Conservation (phyloP, 208 protist genomes). For the Angomonas desouzai region DNA sequence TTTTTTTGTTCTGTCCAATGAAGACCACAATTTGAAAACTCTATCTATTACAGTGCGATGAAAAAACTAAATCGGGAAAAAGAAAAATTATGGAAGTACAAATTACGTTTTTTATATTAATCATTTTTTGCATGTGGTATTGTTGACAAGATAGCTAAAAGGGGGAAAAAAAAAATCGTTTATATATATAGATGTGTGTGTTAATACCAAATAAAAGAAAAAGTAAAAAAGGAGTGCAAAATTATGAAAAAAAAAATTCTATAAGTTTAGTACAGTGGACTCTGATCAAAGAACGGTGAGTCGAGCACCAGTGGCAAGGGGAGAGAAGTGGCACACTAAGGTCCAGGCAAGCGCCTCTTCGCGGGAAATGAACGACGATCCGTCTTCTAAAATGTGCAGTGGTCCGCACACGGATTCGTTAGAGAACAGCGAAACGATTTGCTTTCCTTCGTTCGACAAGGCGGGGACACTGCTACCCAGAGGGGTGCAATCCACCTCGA, state of each 20-base stretch:
- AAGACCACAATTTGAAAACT: no score
- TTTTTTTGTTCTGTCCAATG: no score
- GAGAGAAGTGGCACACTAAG: conserved; percentile 80
- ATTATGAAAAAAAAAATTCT: conserved; percentile 13
- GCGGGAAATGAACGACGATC: conserved; percentile 42
- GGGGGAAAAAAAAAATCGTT: conserved; percentile 5
- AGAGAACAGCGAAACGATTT: conserved; percentile 52
- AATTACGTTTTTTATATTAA: neutral
- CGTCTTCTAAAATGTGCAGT: conserved; percentile 63
- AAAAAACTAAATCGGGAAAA: neutral
- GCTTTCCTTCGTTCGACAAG: conserved; percentile 40
- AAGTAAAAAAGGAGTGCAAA: conserved; percentile 9
- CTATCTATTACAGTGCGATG: neutral
- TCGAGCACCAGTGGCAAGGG: conserved; percentile 49
- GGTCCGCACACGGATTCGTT: conserved; percentile 41
- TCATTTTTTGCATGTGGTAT: neutral
- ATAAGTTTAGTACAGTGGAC: conserved; percentile 2
- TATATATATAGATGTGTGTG: no score
- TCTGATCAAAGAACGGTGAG: conserved; percentile 42
- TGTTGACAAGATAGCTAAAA: neutral
- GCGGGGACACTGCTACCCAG: conserved; percentile 39
- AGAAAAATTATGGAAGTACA: conserved; percentile 7
- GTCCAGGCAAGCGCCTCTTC: conserved; percentile 78
- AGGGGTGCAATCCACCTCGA: conserved; percentile 49
- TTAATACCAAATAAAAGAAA: conserved; percentile 13